These are phyloP conservation scores for Pleurotus ostreatus DNA, from an alignment of 768 basidiomycete species.

Conservation along the genomic window DNA sequence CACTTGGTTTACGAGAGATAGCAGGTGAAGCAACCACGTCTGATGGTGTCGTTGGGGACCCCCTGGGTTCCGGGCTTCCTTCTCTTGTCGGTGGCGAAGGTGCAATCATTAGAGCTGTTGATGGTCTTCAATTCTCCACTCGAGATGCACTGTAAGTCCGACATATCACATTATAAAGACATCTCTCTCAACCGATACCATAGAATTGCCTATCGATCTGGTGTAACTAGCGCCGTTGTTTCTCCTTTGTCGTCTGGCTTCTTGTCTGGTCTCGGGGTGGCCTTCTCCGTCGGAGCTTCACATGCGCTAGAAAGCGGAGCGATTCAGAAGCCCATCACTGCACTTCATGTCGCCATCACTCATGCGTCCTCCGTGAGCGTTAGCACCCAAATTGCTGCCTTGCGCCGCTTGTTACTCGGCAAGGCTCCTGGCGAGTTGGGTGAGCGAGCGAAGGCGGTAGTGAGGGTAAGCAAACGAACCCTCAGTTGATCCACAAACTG, in stretches of 20 bases:
- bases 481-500: background rate
- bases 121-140: slow-evolving; percentile 68
- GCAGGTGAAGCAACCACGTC: slow-evolving; percentile 49
- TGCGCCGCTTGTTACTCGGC: slow-evolving; percentile 48
- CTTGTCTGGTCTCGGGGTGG: slow-evolving; percentile 53
- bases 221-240: slow-evolving; percentile 60
- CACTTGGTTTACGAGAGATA: slow-evolving; percentile 65
- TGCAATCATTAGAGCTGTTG: slow-evolving; percentile 50
- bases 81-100: slow-evolving; percentile 37
- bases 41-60: slow-evolving; percentile 54
- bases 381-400: slow-evolving; percentile 63
- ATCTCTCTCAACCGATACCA: slow-evolving; percentile 5
- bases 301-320: slow-evolving; percentile 56
- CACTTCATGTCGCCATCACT: slow-evolving; percentile 56
- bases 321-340: slow-evolving; percentile 53
- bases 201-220: slow-evolving; percentile 60
- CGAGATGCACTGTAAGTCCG: slow-evolving; percentile 44
- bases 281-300: slow-evolving; percentile 51
- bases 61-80: slow-evolving; percentile 36
- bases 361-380: slow-evolving; percentile 45
- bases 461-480: slow-evolving; percentile 30
- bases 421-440: slow-evolving; percentile 35
- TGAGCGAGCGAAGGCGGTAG: slow-evolving; percentile 37
- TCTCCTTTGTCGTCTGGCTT: slow-evolving; percentile 48
- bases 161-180: background rate